Evolutionary conservation across 164 flowering plant species (phyloP), one percentile per base, ranked within the genome.

Genomic region (Euptelea pleiosperma): DNA sequence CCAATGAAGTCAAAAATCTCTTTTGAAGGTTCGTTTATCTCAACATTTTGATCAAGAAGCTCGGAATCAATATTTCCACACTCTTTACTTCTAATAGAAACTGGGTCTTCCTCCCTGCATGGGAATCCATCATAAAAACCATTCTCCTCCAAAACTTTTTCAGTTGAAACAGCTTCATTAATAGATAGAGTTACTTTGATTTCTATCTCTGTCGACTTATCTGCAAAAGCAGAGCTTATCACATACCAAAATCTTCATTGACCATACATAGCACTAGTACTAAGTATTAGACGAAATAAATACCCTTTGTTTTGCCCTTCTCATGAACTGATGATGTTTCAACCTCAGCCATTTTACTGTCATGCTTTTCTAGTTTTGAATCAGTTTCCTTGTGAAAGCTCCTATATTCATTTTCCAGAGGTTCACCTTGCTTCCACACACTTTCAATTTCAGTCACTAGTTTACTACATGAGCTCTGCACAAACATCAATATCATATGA

Each of bases 401-500:
- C 37, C 46, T 49, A 34, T 46, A 19, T 50, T 70, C 68, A 52
- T 8, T 37, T 54, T 54, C 31, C 57, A 54, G 48, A 63, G 52
- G 36, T 64, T 69, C 76, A 55, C 63, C 71, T 71, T 21, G 62
- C 51, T 55, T 55, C 53, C 25, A 52, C 10, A n/a, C 58, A 63
- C 58, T 64, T 70, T 65, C 70, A 69, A 58, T 74, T 69, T 61
- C 79, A 28, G 59, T 46, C 57, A 42, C 69, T 34, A 59, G 70
- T 37, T 55, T 71, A 52, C 67, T 61, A 56, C 75, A 66, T 29
- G 75, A 67, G 71, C 73, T 78, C 79, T 75, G 74, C 65, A 72
- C 42, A 70, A 62, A 53, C 57, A 45, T 50, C 22, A 64, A 44
- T 18, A 66, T 44, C 40, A 53, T 22, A 64, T 64, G 51, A 25